Percentiles rank a stretch among this genome's conserved stretches.
phyloP scores from a whole-genome alignment of 495 filamentous ascomycete genomes.

The Penicillium canariense region DNA sequence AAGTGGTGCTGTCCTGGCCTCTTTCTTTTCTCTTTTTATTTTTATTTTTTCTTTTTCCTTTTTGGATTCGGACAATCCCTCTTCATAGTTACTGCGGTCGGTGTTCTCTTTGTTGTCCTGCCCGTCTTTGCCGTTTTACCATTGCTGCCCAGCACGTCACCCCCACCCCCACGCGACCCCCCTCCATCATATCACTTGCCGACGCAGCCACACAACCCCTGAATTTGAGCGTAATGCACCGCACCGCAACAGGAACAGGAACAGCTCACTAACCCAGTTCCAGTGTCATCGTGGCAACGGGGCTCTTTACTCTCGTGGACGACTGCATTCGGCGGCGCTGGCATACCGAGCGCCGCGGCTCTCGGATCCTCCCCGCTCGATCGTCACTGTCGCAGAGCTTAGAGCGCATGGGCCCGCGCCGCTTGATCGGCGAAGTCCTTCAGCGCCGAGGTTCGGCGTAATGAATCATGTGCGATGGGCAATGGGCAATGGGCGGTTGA shows the following conservation, averaged over 20 bases:
- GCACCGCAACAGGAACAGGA: too few relatives aligned
- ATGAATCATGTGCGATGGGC: neutral
- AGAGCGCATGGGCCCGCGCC: conserved; percentile 66
- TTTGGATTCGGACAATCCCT: neutral
- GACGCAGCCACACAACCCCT: neutral
- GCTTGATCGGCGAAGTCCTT: conserved; percentile 78
- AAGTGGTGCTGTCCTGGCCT: conserved; percentile 45
- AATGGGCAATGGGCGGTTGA: neutral
- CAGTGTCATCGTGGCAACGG: conserved; percentile 87
- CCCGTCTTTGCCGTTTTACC: neutral
- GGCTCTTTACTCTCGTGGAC: conserved; percentile 85
- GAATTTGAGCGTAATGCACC: too few relatives aligned
- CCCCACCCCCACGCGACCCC: neutral
- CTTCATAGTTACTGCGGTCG: neutral
- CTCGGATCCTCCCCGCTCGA: conserved; percentile 53
- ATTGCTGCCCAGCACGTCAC: neutral
- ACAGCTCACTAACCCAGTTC: neutral
- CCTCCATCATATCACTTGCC: neutral
- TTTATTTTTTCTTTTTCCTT: conserved; percentile 1
- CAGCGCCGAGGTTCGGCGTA: conserved; percentile 52
- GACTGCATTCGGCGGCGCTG: conserved; percentile 84
- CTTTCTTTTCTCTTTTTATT: neutral
- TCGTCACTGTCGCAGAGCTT: conserved; percentile 57
- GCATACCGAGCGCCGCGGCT: conserved; percentile 62
- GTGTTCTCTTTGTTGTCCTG: neutral